Evolutionary conservation across 1,284 basidiomycete species (phyloP).

Genomic region (Melampsora allii-populina): DNA sequence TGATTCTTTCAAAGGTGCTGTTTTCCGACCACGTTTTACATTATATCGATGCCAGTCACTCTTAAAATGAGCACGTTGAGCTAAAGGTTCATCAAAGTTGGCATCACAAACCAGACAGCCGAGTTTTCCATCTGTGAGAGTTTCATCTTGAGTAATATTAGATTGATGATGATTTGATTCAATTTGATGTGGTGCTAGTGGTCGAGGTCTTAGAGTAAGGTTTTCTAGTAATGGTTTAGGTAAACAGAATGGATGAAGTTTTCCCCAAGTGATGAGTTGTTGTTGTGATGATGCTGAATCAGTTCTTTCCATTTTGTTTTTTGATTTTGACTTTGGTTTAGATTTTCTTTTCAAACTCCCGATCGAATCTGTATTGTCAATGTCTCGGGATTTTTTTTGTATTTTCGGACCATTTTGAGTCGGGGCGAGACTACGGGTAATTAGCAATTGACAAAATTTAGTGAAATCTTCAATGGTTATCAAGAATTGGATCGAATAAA

Average conservation of each 20-base stretch:
- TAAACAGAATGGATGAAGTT: neutral
- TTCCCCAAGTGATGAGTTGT: neutral
- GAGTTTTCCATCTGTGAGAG: conserved; percentile 10
- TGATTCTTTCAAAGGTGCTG: neutral
- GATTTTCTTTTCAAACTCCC: too few species aligned
- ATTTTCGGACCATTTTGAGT: too few species aligned
- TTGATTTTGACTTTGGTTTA: too few species aligned
- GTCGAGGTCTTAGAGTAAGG: neutral
- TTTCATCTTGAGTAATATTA: neutral
- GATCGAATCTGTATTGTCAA: too few species aligned
- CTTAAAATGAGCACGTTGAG: conserved; percentile 81
- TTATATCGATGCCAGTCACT: conserved; percentile 99
- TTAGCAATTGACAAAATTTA: too few species aligned
- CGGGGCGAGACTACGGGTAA: too few species aligned
- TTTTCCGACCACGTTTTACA: conserved; percentile 62
- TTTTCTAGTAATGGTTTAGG: neutral
- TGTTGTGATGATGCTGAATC: neutral
- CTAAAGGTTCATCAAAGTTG: conserved; percentile 69
- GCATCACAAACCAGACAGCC: conserved; percentile 55
- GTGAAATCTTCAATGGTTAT: too few species aligned
- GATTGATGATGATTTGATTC: neutral
- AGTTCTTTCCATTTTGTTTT: too few species aligned
- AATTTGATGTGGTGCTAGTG: neutral
- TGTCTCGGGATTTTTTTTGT: too few species aligned
- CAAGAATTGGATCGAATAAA: too few species aligned